Percentiles rank a stretch among this genome's conserved stretches.
phyloP scores from a whole-genome alignment of 2,329 filamentous ascomycete species.

The Fusarium annulatum region DNA sequence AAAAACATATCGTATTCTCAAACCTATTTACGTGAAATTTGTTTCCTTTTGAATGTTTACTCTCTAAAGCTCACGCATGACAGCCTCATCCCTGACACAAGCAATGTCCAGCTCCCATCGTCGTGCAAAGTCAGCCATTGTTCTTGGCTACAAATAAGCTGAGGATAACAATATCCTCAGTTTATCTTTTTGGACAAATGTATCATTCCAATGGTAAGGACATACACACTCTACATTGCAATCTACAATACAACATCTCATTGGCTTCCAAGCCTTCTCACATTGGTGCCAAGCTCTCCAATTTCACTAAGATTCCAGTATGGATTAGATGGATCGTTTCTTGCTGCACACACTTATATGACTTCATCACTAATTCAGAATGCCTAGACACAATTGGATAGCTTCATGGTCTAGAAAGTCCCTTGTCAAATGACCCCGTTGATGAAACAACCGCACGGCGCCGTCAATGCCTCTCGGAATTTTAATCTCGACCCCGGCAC shows the following conservation, averaged over 20 bases:
- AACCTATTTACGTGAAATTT: not conserved
- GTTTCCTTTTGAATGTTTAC: slow-evolving; percentile 3
- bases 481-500: slow-evolving; percentile 17
- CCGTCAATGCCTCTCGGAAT: slow-evolving; percentile 16
- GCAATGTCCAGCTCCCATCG: not conserved
- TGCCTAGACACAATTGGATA: not conserved
- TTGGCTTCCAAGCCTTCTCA: no score
- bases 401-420: not conserved
- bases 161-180: not conserved
- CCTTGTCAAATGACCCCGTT: not conserved
- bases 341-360: not conserved
- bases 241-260: not conserved
- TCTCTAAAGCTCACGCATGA: not conserved
- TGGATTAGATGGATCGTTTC: not conserved
- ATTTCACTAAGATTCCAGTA: slow-evolving; percentile 2
- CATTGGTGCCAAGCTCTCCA: not conserved
- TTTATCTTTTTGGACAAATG: not conserved
- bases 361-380: slow-evolving; percentile 18
- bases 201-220: not conserved
- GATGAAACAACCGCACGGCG: slow-evolving; percentile 20
- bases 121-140: not conserved
- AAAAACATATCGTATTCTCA: not conserved
- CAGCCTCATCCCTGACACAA: not conserved
- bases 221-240: not conserved
- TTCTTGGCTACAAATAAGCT: not conserved